A percentile compares a stretch with the other conserved stretches of the same genome.
Evolutionary conservation across 2,329 filamentous ascomycete genomes (phyloP).

Genomic region (Trichoderma cornu-damae): DNA sequence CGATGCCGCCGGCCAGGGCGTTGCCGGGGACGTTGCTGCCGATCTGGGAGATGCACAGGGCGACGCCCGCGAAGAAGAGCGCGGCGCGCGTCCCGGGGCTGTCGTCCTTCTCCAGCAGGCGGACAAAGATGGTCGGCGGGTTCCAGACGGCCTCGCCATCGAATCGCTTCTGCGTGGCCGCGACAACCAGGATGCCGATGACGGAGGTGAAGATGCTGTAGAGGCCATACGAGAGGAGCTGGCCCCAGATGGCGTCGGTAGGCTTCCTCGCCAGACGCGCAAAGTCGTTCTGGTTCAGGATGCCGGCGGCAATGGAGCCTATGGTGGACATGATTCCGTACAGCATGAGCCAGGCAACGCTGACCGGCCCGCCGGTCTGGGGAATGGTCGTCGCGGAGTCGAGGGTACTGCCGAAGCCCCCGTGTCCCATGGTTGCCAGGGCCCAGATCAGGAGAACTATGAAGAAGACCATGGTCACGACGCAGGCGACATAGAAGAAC

Average conservation of each 20-base stretch:
- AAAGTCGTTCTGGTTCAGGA: constrained; percentile 38
- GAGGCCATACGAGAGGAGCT: constrained; percentile 33
- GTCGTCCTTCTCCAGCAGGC: constrained; percentile 29
- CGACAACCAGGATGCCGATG: constrained; percentile 39
- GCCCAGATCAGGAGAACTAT: constrained; percentile 42
- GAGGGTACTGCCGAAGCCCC: constrained; percentile 36
- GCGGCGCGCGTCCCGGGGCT: constrained; percentile 34
- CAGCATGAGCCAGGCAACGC: constrained; percentile 35
- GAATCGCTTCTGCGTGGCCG: constrained; percentile 36
- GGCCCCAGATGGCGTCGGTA: constrained; percentile 33
- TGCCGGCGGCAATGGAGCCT: constrained; percentile 36
- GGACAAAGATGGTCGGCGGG: constrained; percentile 33
- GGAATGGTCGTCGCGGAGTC: constrained; percentile 24
- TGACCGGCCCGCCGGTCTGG: constrained; percentile 28
- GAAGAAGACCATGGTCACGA: constrained; percentile 38
- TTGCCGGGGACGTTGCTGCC: constrained; percentile 37
- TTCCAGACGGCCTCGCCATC: constrained; percentile 37
- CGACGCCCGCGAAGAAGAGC: constrained; percentile 36
- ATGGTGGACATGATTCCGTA: constrained; percentile 36
- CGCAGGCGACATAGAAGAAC: constrained; percentile 39
- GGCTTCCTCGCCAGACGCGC: constrained; percentile 33
- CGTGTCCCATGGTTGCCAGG: constrained; percentile 38
- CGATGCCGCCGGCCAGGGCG: constrained; percentile 36
- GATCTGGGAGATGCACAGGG: constrained; percentile 34
- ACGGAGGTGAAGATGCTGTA: constrained; percentile 35